phyloP scores from a whole-genome alignment of 1,139 yeast genomes.

The Hemisphaericaspora subhashii region DNA sequence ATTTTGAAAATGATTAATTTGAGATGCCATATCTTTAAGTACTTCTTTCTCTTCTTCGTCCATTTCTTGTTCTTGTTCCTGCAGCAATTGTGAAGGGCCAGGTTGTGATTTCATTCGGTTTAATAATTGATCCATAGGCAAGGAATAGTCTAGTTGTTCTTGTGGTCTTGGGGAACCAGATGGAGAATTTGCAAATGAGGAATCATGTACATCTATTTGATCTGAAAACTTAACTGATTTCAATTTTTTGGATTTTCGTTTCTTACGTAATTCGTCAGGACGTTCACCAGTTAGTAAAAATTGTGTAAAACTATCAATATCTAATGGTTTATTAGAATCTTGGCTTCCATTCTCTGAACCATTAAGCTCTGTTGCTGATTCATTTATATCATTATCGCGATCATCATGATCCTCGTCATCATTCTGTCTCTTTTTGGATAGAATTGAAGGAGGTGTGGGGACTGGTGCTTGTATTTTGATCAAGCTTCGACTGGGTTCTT shows the following conservation, averaged over 20 bases:
- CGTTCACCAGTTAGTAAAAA: conserved; percentile 72
- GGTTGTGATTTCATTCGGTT: conserved; percentile 35
- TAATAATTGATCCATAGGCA: conserved; percentile 75
- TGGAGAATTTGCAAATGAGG: conserved; percentile 23
- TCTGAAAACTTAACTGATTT: conserved; percentile 75
- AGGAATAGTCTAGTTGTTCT: conserved; percentile 50
- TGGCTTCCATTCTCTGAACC: conserved; percentile 7
- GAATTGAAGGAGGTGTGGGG: conserved; percentile 68
- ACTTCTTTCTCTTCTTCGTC: conserved; percentile 61
- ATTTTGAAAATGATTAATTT: conserved; percentile 64
- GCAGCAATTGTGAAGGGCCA: conserved; percentile 2
- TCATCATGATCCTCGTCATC: conserved; percentile 42
- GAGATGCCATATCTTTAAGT: conserved; percentile 65
- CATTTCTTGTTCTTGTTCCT: conserved; percentile 30
- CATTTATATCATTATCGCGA: conserved; percentile 5
- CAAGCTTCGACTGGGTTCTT: conserved; percentile 50
- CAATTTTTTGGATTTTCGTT: conserved; percentile 36
- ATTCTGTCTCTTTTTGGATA: conserved; percentile 52
- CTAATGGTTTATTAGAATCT: conserved; percentile 40
- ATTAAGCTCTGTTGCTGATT: background rate
- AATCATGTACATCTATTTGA: conserved; percentile 48
- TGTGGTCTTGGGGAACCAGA: conserved; percentile 25
- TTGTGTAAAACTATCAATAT: conserved; percentile 73
- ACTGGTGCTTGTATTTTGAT: conserved; percentile 55
- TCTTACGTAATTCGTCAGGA: conserved; percentile 44